A percentile compares a stretch with the other conserved stretches of the same genome.
These are phyloP conservation scores for Penicillium lagena DNA, from an alignment of 495 filamentous ascomycete species.

Conservation along the genomic window DNA sequence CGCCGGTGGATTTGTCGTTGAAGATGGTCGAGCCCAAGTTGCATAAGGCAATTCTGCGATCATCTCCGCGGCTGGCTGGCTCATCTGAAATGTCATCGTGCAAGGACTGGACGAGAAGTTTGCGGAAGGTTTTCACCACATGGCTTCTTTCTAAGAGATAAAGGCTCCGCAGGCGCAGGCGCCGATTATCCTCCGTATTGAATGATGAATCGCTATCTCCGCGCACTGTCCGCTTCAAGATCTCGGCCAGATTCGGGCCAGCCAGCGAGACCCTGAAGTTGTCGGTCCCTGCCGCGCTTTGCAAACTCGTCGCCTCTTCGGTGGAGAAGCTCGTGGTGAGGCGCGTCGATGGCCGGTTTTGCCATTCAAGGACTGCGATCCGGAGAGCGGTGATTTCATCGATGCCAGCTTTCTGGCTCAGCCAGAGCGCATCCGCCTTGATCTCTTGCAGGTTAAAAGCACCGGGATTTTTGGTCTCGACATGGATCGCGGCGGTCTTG, in stretches of 20 bases:
- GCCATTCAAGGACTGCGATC: slow-evolving; percentile 77
- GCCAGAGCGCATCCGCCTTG: slow-evolving; percentile 79
- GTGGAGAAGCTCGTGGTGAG: slow-evolving; percentile 60
- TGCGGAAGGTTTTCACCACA: slow-evolving; percentile 36
- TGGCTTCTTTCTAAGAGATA: slow-evolving; percentile 63
- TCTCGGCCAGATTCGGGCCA: slow-evolving; percentile 32
- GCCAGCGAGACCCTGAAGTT: slow-evolving; percentile 47
- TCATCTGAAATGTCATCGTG: slow-evolving; percentile 12
- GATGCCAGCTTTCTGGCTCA: slow-evolving; percentile 67
- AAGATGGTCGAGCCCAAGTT: slow-evolving; percentile 28
- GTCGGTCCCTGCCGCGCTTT: slow-evolving; percentile 55
- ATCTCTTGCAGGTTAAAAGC: slow-evolving; percentile 73
- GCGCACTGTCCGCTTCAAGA: slow-evolving; percentile 24
- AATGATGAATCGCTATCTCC: slow-evolving; percentile 51
- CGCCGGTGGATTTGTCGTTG: slow-evolving; percentile 19
- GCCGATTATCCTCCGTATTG: slow-evolving; percentile 49
- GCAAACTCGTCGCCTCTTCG: slow-evolving; percentile 61
- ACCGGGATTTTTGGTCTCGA: slow-evolving; percentile 60
- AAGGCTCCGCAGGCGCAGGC: slow-evolving; percentile 54
- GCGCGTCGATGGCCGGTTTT: slow-evolving; percentile 59
- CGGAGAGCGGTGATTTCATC: slow-evolving; percentile 80
- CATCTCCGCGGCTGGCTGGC: not conserved
- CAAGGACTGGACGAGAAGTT: slow-evolving; percentile 33
- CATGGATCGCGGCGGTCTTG: slow-evolving; percentile 86
- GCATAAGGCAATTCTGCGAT: slow-evolving; percentile 17